These are phyloP conservation scores for Sporothrix dimorphospora DNA, from an alignment of 2,329 filamentous ascomycete genomes.

Conservation along the genomic window DNA sequence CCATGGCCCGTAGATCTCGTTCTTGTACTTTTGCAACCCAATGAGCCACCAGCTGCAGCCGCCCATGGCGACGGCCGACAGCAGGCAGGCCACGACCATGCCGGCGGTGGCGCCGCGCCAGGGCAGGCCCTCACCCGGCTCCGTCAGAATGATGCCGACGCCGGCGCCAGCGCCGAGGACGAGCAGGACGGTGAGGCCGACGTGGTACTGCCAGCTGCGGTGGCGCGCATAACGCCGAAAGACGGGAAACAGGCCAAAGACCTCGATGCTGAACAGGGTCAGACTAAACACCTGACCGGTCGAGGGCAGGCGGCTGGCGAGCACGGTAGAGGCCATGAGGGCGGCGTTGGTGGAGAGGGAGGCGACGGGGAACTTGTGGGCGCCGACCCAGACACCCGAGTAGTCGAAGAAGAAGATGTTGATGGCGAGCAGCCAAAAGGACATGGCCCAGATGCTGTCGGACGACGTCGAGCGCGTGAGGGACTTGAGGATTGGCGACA, in stretches of 20 bases:
- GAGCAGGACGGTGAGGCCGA: slow-evolving; percentile 72
- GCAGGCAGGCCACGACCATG: slow-evolving; percentile 72
- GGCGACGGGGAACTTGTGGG: slow-evolving; percentile 64
- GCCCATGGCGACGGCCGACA: slow-evolving; percentile 80
- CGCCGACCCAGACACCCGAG: slow-evolving; percentile 62
- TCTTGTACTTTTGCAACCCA: slow-evolving; percentile 96
- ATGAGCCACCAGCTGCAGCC: slow-evolving; percentile 98
- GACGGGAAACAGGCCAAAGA: slow-evolving; percentile 97
- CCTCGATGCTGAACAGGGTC: slow-evolving; percentile 94
- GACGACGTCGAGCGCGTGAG: slow-evolving; percentile 90
- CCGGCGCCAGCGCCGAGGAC: slow-evolving; percentile 80
- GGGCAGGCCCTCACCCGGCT: slow-evolving; percentile 47
- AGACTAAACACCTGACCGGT: slow-evolving; percentile 95
- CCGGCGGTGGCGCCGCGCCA: slow-evolving; percentile 68
- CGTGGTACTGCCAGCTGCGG: slow-evolving; percentile 79
- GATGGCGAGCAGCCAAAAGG: slow-evolving; percentile 87
- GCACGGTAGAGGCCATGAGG: slow-evolving; percentile 92
- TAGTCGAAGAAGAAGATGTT: slow-evolving; percentile 99
- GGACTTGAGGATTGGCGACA: slow-evolving; percentile 94
- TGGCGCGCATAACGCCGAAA: slow-evolving; percentile 87
- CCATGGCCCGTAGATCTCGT: slow-evolving; percentile 97
- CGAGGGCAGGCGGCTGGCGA: slow-evolving; percentile 84
- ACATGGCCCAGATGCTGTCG: slow-evolving; percentile 97
- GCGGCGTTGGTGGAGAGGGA: slow-evolving; percentile 91
- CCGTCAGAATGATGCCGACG: slow-evolving; percentile 66